Conservation (phyloP, 2,329 filamentous ascomycete genomes). For the Botrytis fragariae region DNA sequence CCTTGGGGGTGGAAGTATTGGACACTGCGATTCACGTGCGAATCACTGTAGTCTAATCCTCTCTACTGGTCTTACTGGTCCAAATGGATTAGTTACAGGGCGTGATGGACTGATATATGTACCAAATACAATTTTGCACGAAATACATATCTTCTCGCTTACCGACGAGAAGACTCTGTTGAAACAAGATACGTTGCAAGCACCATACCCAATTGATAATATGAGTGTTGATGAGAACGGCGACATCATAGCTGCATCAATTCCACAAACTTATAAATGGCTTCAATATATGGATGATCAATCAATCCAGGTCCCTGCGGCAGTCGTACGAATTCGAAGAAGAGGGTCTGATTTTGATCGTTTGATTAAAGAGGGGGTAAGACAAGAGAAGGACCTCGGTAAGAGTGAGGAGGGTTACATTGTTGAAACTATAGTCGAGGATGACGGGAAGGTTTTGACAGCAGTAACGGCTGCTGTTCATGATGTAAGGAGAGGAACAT, state of each 20-base stretch:
- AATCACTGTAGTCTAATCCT: conserved; percentile 35
- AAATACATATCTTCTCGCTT: conserved; percentile 22
- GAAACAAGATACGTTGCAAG: conserved; percentile 33
- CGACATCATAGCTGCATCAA: conserved; percentile 38
- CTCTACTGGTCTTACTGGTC: conserved; percentile 31
- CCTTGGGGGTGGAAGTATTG: conserved; percentile 36
- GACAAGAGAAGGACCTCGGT: neutral
- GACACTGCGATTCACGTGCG: conserved; percentile 32
- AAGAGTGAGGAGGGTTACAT: conserved; percentile 2
- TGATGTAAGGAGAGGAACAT: conserved; percentile 6
- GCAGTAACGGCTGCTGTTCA: conserved; percentile 11
- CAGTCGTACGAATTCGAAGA: conserved; percentile 13
- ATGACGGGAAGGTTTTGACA: conserved; percentile 1
- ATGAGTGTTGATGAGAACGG: conserved; percentile 40
- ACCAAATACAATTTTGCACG: conserved; percentile 30
- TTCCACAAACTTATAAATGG: conserved; percentile 36
- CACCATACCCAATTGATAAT: conserved; percentile 40
- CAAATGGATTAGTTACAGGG: conserved; percentile 40
- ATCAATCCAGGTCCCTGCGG: conserved; percentile 12
- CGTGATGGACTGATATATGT: conserved; percentile 40
- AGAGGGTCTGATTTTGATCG: conserved; percentile 1
- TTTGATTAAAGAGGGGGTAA: neutral
- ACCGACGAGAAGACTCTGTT: conserved; percentile 22
- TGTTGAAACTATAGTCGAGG: conserved; percentile 17
- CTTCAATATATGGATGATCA: conserved; percentile 30